phyloP scores from a whole-genome alignment of 1,139 yeast genomes.

The Yamadazyma conglobata region DNA sequence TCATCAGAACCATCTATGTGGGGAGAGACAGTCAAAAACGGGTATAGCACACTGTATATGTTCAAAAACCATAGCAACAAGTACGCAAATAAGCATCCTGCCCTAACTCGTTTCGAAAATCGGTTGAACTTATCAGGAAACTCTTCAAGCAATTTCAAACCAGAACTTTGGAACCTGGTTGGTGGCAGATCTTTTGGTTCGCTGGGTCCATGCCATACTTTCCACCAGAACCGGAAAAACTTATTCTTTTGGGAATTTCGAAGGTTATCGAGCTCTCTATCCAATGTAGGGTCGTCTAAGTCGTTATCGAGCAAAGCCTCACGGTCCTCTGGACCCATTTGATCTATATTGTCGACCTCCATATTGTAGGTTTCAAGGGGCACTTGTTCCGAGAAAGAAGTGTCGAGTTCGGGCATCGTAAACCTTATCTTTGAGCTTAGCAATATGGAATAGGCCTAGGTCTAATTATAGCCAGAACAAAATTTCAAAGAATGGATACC shows the following conservation, averaged over 20 bases:
- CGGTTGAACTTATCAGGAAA: conserved; percentile 40
- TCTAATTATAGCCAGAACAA: too few relatives aligned
- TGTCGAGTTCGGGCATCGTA: too few relatives aligned
- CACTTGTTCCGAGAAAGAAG: too few relatives aligned
- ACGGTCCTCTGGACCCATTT: not conserved
- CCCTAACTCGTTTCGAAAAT: conserved; percentile 25
- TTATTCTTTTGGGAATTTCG: conserved; percentile 4
- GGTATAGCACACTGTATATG: conserved; percentile 27
- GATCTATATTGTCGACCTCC: not conserved
- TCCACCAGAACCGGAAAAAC: conserved; percentile 4
- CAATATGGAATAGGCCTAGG: too few relatives aligned
- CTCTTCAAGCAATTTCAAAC: conserved; percentile 29
- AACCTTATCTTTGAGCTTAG: too few relatives aligned
- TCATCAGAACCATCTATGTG: conserved; percentile 3
- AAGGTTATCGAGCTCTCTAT: conserved; percentile 7
- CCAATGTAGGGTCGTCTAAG: conserved; percentile 8
- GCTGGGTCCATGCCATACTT: conserved; percentile 52
- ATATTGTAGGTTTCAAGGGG: not conserved
- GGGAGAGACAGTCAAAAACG: conserved; percentile 40
- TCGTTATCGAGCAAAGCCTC: not conserved
- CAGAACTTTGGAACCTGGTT: conserved; percentile 10
- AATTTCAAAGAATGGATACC: too few relatives aligned
- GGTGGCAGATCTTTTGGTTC: conserved; percentile 50
- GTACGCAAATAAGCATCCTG: conserved; percentile 33
- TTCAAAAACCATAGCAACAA: conserved; percentile 33